Evolutionary conservation across 495 filamentous ascomycete genomes (phyloP).

Genomic region (Pseudoneurospora amorphoporcata): DNA sequence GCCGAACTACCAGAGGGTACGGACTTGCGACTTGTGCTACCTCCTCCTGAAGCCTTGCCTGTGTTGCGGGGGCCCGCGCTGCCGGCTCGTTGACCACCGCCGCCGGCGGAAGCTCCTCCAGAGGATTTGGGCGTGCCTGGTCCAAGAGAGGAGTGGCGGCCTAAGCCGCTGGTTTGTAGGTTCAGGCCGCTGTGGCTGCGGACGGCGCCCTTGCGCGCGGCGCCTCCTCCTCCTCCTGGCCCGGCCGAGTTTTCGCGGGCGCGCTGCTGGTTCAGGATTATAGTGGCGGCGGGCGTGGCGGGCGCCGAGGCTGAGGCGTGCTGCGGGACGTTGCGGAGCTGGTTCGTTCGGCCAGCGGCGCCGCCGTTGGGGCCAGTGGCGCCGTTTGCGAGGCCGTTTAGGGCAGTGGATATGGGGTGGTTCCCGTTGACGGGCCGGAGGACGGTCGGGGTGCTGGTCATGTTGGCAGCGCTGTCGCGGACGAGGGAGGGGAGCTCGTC

Average conservation of each 20-base stretch:
- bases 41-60: conserved; percentile 33
- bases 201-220: conserved; percentile 58
- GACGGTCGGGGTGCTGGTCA: conserved; percentile 25
- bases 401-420: conserved; percentile 35
- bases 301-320: conserved; percentile 48
- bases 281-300: conserved; percentile 52
- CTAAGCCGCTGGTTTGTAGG: conserved; percentile 63
- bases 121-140: conserved; percentile 74
- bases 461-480: conserved; percentile 43
- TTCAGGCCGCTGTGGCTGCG: conserved; percentile 55
- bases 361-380: conserved; percentile 26
- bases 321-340: conserved; percentile 29
- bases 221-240: conserved; percentile 39
- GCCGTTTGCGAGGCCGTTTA: conserved; percentile 40
- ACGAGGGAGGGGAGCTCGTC: conserved; percentile 69
- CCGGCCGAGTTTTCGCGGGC: conserved; percentile 70
- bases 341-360: conserved; percentile 20
- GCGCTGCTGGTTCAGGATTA: conserved; percentile 47
- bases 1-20: conserved; percentile 52
- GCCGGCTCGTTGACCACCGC: conserved; percentile 46
- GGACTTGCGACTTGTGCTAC: conserved; percentile 36
- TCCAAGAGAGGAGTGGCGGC: conserved; percentile 69
- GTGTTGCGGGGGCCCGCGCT: conserved; percentile 58
- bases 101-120: conserved; percentile 40
- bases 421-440: conserved; percentile 26